Percentiles rank a stretch among this genome's conserved stretches.
Evolutionary conservation across 352 stramenopile species (phyloP).

Genomic region (Globisporangium yorkense): DNA sequence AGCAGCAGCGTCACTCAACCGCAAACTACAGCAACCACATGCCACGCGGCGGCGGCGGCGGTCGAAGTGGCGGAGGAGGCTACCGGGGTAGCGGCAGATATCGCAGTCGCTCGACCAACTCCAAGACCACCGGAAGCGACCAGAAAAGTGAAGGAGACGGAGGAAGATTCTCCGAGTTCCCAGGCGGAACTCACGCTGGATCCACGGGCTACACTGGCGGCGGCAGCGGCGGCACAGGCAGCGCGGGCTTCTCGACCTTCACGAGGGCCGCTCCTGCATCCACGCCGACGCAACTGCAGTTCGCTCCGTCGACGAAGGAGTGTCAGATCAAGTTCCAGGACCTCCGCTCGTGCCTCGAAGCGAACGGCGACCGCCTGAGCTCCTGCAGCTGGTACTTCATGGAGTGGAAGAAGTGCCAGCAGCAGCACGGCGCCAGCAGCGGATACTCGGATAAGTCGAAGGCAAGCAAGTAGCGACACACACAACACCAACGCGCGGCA

Average conservation of each 20-base stretch:
- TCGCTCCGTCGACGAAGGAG: neutral
- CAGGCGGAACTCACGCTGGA: neutral
- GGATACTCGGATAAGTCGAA: neutral
- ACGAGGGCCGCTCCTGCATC: neutral
- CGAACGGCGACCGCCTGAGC: neutral
- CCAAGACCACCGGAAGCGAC: neutral
- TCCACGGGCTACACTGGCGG: neutral
- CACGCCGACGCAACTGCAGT: neutral
- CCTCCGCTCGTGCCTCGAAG: constrained; percentile 3
- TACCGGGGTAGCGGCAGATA: neutral
- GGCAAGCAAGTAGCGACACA: neutral
- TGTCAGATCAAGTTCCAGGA: neutral
- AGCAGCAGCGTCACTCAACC: too few relatives aligned
- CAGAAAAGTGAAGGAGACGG: neutral
- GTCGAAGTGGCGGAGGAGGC: constrained; percentile 1
- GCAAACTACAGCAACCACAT: neutral
- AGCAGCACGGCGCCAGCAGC: neutral
- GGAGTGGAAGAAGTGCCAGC: constrained; percentile 5
- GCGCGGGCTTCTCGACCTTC: too few relatives aligned
- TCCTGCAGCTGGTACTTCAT: neutral
- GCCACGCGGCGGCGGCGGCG: neutral
- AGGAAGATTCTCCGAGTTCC: neutral
- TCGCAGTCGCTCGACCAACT: neutral
- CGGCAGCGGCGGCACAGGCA: too few relatives aligned
- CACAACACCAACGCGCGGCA: too few relatives aligned